A percentile compares a stretch with the other conserved stretches of the same genome.
Conservation (phyloP, 768 basidiomycete genomes). For the Mycena galericulata region DNA sequence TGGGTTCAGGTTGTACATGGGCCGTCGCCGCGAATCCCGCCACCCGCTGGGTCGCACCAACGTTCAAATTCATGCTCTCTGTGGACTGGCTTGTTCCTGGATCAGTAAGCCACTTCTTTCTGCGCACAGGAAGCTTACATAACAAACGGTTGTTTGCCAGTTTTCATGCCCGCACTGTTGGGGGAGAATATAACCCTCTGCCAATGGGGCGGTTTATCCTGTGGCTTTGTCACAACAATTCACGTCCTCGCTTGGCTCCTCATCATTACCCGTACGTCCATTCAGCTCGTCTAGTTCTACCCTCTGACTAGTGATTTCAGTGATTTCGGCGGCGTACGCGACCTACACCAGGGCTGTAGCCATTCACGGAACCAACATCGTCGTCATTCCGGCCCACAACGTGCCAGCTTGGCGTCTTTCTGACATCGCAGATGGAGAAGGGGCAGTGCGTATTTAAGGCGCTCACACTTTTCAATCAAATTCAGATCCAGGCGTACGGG, state of each 20-base stretch:
- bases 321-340: constrained; percentile 18
- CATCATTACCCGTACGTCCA: constrained; percentile 1
- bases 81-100: constrained; percentile 17
- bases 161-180: constrained; percentile 2
- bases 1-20: background rate
- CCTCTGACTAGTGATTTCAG: background rate
- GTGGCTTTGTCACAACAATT: background rate
- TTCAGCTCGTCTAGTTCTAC: background rate
- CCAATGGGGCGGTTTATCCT: background rate
- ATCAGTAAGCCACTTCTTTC: background rate
- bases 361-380: constrained; percentile 5
- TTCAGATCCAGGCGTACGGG: no score
- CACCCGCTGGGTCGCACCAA: constrained; percentile 18
- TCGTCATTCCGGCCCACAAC: background rate
- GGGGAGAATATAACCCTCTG: background rate
- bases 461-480: no score
- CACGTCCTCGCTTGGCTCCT: constrained; percentile 20
- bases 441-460: no score
- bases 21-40: background rate
- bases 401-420: constrained; percentile 10
- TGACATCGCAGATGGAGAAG: background rate
- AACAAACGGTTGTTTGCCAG: background rate
- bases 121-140: background rate
- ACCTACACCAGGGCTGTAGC: constrained; percentile 18
- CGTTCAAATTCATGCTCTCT: constrained; percentile 9